These are phyloP conservation scores for Mayamaea pseudoterrestris DNA, from an alignment of 108 stramenopile genomes.

Conservation along the genomic window DNA sequence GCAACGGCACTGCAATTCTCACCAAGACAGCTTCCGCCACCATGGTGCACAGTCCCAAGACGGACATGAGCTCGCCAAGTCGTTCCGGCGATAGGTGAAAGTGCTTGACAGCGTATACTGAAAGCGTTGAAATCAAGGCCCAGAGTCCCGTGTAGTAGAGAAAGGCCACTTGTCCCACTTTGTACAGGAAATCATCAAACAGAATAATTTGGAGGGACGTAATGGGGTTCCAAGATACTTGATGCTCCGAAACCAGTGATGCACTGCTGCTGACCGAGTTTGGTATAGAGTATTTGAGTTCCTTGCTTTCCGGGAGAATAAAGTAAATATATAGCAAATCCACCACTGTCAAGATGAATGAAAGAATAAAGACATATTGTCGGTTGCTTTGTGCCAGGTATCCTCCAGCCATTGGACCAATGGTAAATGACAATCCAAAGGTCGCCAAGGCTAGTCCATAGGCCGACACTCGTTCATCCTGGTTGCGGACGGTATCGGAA, in stretches of 20 bases:
- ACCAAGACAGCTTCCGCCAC: conserved; percentile 86
- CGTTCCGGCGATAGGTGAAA: conserved; percentile 68
- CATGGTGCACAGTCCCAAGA: conserved; percentile 89
- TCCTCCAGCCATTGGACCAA: conserved; percentile 94
- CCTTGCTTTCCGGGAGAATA: conserved; percentile 54
- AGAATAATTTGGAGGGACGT: conserved; percentile 42
- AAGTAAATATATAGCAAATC: conserved; percentile 68
- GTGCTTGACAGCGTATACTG: conserved; percentile 71
- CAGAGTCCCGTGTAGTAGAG: conserved; percentile 90
- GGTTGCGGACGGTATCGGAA: conserved; percentile 73
- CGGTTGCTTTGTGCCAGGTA: conserved; percentile 57
- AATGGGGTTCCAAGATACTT: conserved; percentile 47
- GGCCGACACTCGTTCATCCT: conserved; percentile 79
- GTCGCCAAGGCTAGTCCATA: conserved; percentile 95
- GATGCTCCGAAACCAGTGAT: conserved; percentile 1
- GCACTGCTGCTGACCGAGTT: conserved; percentile 3
- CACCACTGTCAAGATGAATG: conserved; percentile 47
- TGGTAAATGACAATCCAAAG: conserved; percentile 84
- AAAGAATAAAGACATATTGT: conserved; percentile 52
- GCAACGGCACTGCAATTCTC: conserved; percentile 62
- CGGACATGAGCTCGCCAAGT: conserved; percentile 86
- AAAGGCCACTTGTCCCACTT: conserved; percentile 77
- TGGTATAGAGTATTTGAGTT: conserved; percentile 1
- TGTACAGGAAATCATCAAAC: conserved; percentile 62
- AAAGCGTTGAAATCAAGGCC: conserved; percentile 86